Conservation (phyloP, 805 yeast genomes). For the Kodamaea kakaduensis region DNA sequence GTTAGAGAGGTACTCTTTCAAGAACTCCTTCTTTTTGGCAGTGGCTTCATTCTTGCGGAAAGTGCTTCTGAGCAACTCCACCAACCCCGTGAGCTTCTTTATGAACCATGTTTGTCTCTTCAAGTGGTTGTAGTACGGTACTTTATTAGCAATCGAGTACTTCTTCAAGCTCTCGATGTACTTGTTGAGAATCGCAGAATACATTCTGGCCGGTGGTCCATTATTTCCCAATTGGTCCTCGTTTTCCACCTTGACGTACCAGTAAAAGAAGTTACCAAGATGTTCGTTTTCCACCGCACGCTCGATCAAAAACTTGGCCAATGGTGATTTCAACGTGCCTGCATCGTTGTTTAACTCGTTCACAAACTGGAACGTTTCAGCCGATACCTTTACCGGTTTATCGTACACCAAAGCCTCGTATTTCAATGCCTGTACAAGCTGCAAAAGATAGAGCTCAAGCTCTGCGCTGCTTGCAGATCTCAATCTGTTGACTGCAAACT, state of each 20-base stretch:
- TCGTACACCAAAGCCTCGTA: conserved; percentile 51
- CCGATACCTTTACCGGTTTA: conserved; percentile 6
- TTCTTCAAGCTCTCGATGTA: conserved; percentile 36
- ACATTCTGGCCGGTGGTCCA: conserved; percentile 21
- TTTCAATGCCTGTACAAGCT: conserved; percentile 85
- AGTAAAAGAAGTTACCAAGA: conserved; percentile 80
- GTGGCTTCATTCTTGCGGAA: conserved; percentile 67
- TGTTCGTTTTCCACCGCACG: conserved; percentile 61
- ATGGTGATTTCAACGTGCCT: conserved; percentile 46
- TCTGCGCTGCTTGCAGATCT: conserved; percentile 77
- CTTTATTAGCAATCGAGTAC: conserved; percentile 23
- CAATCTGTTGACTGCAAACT: conserved; percentile 84
- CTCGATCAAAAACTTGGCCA: conserved; percentile 71
- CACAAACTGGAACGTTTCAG: conserved; percentile 17
- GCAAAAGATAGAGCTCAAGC: conserved; percentile 74
- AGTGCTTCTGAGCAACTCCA: conserved; percentile 54
- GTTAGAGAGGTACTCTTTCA: conserved; percentile 56
- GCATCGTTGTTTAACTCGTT: conserved; percentile 17
- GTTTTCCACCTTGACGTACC: conserved; percentile 88
- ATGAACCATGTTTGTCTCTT: conserved; percentile 70
- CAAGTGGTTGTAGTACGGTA: conserved; percentile 34
- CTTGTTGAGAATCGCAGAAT: conserved; percentile 34
- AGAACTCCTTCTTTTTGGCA: conserved; percentile 64
- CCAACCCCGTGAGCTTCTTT: conserved; percentile 57
- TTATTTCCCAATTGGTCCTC: conserved; percentile 48